Evolutionary conservation across 768 basidiomycete genomes (phyloP).

Genomic region (Obba rivulosa): DNA sequence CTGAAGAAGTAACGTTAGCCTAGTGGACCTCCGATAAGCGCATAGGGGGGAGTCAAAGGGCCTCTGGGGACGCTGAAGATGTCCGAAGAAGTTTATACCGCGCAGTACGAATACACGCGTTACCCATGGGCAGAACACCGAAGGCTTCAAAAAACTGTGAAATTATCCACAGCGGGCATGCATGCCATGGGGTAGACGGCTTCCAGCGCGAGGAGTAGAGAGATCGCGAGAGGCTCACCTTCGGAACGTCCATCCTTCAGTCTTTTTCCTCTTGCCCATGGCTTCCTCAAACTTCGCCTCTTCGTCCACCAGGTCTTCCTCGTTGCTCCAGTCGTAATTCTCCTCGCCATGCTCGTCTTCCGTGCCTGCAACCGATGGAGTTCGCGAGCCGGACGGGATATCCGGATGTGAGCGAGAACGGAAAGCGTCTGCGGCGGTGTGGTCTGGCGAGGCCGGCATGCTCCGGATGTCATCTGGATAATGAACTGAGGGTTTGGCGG

Average conservation of each 20-base stretch:
- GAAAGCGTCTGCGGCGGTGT: slow-evolving; percentile 15
- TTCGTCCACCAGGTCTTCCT: slow-evolving; percentile 70
- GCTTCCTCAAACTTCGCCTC: slow-evolving; percentile 60
- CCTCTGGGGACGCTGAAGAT: no score
- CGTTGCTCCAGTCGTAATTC: slow-evolving; percentile 70
- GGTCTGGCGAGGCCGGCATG: slow-evolving; percentile 6
- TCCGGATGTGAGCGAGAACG: slow-evolving; percentile 2
- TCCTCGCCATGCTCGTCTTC: slow-evolving; percentile 58
- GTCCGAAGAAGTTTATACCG: no score
- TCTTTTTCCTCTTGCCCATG: slow-evolving; percentile 44
- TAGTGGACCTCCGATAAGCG: neutral
- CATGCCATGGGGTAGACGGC: no score
- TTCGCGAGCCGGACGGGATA: slow-evolving; percentile 22
- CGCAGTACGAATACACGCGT: no score
- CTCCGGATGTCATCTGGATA: slow-evolving; percentile 39
- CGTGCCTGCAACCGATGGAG: slow-evolving; percentile 43
- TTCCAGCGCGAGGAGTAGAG: neutral
- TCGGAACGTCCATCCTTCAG: slow-evolving; percentile 43
- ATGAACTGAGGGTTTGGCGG: slow-evolving; percentile 42
- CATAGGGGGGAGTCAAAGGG: no score
- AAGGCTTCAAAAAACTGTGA: no score
- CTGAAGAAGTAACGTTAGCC: slow-evolving; percentile 28
- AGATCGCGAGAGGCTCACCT: slow-evolving; percentile 39
- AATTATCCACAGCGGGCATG: no score
- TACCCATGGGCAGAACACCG: no score